Evolutionary conservation across 2,329 filamentous ascomycete species (phyloP), one percentile per base, ranked within the genome.

Genomic region (Daldinia sp.): DNA sequence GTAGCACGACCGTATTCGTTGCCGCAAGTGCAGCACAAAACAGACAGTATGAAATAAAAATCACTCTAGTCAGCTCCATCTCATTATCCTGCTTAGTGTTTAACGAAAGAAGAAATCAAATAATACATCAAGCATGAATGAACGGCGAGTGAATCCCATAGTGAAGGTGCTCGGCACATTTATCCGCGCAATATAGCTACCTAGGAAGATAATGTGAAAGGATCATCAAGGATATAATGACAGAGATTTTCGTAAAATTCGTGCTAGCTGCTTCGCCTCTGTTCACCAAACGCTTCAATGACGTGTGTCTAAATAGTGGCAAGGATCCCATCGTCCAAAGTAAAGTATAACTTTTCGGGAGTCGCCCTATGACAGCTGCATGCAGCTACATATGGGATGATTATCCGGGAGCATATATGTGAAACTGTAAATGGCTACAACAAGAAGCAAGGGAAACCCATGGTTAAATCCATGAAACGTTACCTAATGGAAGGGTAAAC

Each of bases 61-160:
- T 81, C 44, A 86, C 79, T 73, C 85, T 85, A 67, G 39, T n/a
- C 12, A 18, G 15, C 39, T 41, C 13, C 39, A 41, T n/a, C 12
- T 10, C 39, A 13, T 41, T n/a, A 41, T 41, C 39, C 13, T 5
- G 15, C 12, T 18, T 13, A n/a, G 15, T 41, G n/a, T n/a, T 3
- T n/a, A 41, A n/a, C 39, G 39, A 41, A 13, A 13, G 39, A 41
- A 18, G 3, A 18, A 7, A 12, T n/a, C 18, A 13, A 18, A 41
- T 18, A 7, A 3, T 1, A 37, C 3, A 13, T 10, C 7, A 37
- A 37, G 10, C 9, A 13, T 9, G 3, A 9, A 13, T 37, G 35
- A 37, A 37, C 7, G 7, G 12, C 10, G 35, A 13, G 35, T 13
- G 35, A 37, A 3, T 37, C 10, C 35, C 12, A 37, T 37, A 37